Percentiles rank a stretch among this genome's conserved stretches.
These are phyloP conservation scores for Ustilago xerochloae DNA, from an alignment of 1,284 basidiomycete genomes.

Conservation along the genomic window DNA sequence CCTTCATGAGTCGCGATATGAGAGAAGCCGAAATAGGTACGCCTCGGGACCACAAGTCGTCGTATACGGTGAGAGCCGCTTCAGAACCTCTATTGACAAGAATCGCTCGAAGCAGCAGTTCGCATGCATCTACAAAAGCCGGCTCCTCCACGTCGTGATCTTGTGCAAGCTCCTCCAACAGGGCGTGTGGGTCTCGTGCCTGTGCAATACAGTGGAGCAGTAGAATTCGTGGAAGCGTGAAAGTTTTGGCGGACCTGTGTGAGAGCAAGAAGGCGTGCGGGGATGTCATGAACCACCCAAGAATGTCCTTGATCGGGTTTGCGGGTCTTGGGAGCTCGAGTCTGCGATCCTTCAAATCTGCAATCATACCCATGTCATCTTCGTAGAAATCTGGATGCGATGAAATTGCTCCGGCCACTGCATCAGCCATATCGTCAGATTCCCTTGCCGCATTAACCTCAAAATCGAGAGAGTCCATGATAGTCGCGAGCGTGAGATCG, in stretches of 20 bases:
- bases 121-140: constrained; percentile 14
- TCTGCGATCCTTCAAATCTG: neutral
- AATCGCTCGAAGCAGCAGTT: constrained; percentile 21
- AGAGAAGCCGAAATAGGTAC: constrained; percentile 10
- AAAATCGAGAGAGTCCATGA: constrained; percentile 32
- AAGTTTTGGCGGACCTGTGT: constrained; percentile 4
- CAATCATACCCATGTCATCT: constrained; percentile 14
- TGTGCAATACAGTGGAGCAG: constrained; percentile 26
- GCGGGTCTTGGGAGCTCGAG: neutral
- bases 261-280: constrained; percentile 35
- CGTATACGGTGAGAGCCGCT: constrained; percentile 24
- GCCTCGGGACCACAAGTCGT: constrained; percentile 36
- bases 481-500: constrained; percentile 17
- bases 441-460: constrained; percentile 8
- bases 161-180: constrained; percentile 11
- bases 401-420: neutral
- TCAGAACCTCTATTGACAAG: constrained; percentile 12
- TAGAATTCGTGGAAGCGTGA: constrained; percentile 10
- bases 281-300: constrained; percentile 28
- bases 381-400: constrained; percentile 12
- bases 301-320: constrained; percentile 13
- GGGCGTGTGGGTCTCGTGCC: constrained; percentile 1
- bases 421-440: neutral
- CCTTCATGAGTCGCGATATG: constrained; percentile 4
- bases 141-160: constrained; percentile 18